phyloP scores from a whole-genome alignment of 2,329 filamentous ascomycete genomes.

The Neopestalotiopsis sp. region DNA sequence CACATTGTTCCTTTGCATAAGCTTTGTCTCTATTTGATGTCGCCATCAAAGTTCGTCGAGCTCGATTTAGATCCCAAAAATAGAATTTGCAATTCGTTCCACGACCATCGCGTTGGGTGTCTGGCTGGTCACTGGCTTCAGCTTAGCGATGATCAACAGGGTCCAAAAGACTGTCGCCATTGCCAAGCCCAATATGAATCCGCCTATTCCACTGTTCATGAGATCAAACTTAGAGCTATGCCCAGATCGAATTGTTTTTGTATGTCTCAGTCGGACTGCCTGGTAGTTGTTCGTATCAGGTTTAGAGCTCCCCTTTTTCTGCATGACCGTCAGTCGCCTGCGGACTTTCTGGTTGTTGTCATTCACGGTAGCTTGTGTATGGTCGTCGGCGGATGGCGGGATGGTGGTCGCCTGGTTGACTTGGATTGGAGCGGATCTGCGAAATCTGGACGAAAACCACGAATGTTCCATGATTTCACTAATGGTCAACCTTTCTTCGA shows the following conservation, averaged over 20 bases:
- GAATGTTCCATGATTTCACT: slow-evolving; percentile 13
- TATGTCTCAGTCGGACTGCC: too few species aligned
- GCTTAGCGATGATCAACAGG: background rate
- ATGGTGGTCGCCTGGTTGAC: background rate
- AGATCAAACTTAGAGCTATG: background rate
- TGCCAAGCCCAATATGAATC: background rate
- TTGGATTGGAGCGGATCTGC: background rate
- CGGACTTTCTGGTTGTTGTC: background rate
- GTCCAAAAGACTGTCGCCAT: slow-evolving; percentile 5
- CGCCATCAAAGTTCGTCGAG: too few species aligned
- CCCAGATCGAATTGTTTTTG: background rate
- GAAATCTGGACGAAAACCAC: slow-evolving; percentile 11
- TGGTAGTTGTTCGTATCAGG: background rate
- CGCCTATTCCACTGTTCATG: background rate
- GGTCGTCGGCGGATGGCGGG: background rate
- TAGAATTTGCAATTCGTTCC: background rate
- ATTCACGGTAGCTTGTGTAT: background rate
- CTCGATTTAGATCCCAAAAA: background rate
- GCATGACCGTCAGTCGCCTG: background rate
- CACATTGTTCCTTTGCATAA: too few species aligned
- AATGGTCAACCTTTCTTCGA: background rate
- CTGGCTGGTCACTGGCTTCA: background rate
- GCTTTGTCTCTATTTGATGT: too few species aligned
- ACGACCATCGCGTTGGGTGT: background rate
- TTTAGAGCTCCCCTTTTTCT: background rate